phyloP scores from a whole-genome alignment of 192 early-diverging fungal genomes.

The Coemansia brasiliensis region DNA sequence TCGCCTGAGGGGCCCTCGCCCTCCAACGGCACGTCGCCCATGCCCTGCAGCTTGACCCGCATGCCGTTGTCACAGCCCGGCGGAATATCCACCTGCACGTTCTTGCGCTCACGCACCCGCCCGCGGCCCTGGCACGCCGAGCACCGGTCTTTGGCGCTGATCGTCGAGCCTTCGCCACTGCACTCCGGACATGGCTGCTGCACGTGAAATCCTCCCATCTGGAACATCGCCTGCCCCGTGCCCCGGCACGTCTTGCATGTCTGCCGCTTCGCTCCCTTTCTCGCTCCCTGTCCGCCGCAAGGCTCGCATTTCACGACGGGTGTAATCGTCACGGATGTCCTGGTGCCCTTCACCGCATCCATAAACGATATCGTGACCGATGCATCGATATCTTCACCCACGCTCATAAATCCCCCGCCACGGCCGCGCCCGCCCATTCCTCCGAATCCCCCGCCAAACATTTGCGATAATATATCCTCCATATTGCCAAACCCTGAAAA shows the following conservation, averaged over 20 bases:
- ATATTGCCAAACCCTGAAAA: slow-evolving; percentile 56
- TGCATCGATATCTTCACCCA: slow-evolving; percentile 68
- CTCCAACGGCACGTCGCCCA: slow-evolving; percentile 80
- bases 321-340: slow-evolving; percentile 65
- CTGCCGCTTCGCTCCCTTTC: slow-evolving; percentile 68
- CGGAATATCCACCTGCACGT: slow-evolving; percentile 77
- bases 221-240: slow-evolving; percentile 78
- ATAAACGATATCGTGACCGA: slow-evolving; percentile 77
- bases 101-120: slow-evolving; percentile 69
- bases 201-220: slow-evolving; percentile 90
- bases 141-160: slow-evolving; percentile 71
- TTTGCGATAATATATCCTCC: slow-evolving; percentile 71
- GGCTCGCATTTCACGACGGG: slow-evolving; percentile 71
- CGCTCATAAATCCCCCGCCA: slow-evolving; percentile 29
- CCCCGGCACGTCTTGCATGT: slow-evolving; percentile 79
- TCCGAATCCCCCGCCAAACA: slow-evolving; percentile 65
- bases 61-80: slow-evolving; percentile 83
- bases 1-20: slow-evolving; percentile 79
- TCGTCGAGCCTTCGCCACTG: slow-evolving; percentile 74
- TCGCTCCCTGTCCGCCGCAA: slow-evolving; percentile 81
- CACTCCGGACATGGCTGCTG: slow-evolving; percentile 80
- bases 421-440: slow-evolving; percentile 43
- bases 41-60: slow-evolving; percentile 69
- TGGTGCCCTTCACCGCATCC: slow-evolving; percentile 84
- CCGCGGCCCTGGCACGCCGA: slow-evolving; percentile 78